A percentile compares a stretch with the other conserved stretches of the same genome.
phyloP scores from a whole-genome alignment of 2,329 filamentous ascomycete species.

The Trichoderma atrobrunneum region DNA sequence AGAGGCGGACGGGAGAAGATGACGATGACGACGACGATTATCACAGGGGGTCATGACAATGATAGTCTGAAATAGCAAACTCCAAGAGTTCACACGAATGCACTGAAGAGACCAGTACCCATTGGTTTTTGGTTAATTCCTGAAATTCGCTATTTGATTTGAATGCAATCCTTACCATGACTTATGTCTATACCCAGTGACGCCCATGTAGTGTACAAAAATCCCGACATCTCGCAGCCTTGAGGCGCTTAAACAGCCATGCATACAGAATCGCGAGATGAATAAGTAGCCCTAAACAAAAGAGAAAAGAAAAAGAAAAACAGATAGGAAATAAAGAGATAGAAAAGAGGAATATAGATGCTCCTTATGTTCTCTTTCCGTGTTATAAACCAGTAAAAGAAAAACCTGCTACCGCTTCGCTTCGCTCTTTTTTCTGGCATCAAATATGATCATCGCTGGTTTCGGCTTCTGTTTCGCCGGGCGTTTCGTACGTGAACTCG shows the following conservation, averaged over 20 bases:
- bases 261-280: not conserved
- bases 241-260: not conserved
- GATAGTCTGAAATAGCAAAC: not conserved
- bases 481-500: too few relatives aligned
- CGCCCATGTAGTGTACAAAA: slow-evolving; percentile 2
- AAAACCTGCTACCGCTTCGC: not conserved
- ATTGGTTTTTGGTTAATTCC: not conserved
- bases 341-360: not conserved
- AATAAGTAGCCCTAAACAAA: not conserved
- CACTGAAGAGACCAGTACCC: not conserved
- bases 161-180: not conserved
- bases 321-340: not conserved
- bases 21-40: not conserved
- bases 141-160: not conserved
- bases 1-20: not conserved
- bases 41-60: not conserved
- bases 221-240: not conserved
- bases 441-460: not conserved
- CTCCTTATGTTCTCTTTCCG: not conserved
- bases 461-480: not conserved
- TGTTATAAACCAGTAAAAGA: not conserved
- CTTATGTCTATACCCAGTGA: slow-evolving; percentile 2
- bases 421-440: not conserved
- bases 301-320: not conserved
- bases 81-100: not conserved